A percentile compares a stretch with the other conserved stretches of the same genome.
Evolutionary conservation across 2,329 filamentous ascomycete species (phyloP).

Genomic region (Fusarium palustre): DNA sequence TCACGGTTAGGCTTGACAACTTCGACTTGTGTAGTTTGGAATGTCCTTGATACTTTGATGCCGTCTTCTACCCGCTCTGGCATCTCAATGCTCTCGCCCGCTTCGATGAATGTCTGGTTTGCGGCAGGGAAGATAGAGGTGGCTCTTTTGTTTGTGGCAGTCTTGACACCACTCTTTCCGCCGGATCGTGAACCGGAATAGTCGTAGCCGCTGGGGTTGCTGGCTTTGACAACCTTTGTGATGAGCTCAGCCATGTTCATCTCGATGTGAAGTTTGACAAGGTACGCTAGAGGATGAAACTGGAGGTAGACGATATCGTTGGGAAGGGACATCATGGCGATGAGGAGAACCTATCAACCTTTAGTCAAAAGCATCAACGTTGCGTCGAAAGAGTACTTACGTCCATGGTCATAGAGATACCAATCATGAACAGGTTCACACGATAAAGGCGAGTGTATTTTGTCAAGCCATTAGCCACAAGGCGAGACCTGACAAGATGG

Average conservation of each 20-base stretch:
- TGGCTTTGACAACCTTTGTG: slow-evolving; percentile 52
- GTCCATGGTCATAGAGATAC: slow-evolving; percentile 49
- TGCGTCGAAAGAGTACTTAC: not conserved
- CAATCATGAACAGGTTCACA: slow-evolving; percentile 50
- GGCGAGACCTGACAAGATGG: slow-evolving; percentile 57
- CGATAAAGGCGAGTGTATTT: slow-evolving; percentile 62
- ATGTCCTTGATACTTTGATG: slow-evolving; percentile 45
- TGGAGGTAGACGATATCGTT: slow-evolving; percentile 55
- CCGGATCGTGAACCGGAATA: slow-evolving; percentile 38
- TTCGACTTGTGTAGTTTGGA: slow-evolving; percentile 41
- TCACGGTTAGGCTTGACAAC: slow-evolving; percentile 28
- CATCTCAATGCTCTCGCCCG: slow-evolving; percentile 39
- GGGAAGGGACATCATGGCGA: slow-evolving; percentile 50
- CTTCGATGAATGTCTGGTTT: slow-evolving; percentile 40
- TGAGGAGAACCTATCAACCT: slow-evolving; percentile 37
- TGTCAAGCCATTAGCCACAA: slow-evolving; percentile 61
- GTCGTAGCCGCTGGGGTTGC: slow-evolving; percentile 43
- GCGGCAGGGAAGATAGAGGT: slow-evolving; percentile 40
- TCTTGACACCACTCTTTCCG: slow-evolving; percentile 35
- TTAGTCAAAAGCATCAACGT: not conserved
- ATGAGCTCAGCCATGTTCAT: slow-evolving; percentile 66
- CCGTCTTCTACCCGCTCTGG: slow-evolving; percentile 28
- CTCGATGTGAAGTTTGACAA: slow-evolving; percentile 66
- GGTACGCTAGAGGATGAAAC: slow-evolving; percentile 64
- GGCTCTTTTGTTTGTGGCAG: slow-evolving; percentile 23